These are phyloP conservation scores for Blastobotrys serpentis DNA, from an alignment of 1,139 yeast species.

Conservation along the genomic window DNA sequence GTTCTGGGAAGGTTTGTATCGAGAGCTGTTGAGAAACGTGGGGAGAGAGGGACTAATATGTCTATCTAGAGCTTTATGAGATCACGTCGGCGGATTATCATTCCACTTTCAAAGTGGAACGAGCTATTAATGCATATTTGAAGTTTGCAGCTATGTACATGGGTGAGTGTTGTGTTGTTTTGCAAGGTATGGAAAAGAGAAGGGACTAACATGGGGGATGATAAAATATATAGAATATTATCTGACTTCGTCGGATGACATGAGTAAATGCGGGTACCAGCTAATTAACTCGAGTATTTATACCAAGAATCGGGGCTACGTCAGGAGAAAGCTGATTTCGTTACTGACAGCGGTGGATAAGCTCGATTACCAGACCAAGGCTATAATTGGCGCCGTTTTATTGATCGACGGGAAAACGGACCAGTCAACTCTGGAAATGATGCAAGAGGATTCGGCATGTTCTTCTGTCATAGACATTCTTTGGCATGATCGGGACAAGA, in stretches of 20 bases:
- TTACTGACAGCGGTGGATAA: constrained; percentile 29
- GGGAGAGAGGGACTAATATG: neutral
- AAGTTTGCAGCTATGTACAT: constrained; percentile 34
- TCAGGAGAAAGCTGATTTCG: constrained; percentile 35
- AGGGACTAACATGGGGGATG: neutral
- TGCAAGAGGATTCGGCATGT: constrained; percentile 54
- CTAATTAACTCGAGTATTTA: constrained; percentile 36
- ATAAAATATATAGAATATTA: constrained; percentile 27
- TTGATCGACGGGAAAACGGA: constrained; percentile 49
- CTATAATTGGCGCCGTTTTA: constrained; percentile 51
- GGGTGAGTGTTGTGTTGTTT: too few relatives aligned
- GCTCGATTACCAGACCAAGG: constrained; percentile 26
- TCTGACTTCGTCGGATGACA: constrained; percentile 34
- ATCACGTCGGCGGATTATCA: constrained; percentile 31
- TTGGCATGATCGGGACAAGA: constrained; percentile 32
- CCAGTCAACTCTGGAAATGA: constrained; percentile 43
- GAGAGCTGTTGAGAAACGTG: neutral
- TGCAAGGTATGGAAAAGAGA: neutral
- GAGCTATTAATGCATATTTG: constrained; percentile 31
- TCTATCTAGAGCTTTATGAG: constrained; percentile 29
- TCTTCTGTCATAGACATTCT: constrained; percentile 44
- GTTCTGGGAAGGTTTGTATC: constrained; percentile 34
- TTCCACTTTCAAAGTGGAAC: constrained; percentile 29
- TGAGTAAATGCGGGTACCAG: constrained; percentile 34
- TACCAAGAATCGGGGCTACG: constrained; percentile 33